Base-by-base conservation (phyloP, 2,329 filamentous ascomycete genomes). In the Pseudogymnoascus sp. region DNA sequence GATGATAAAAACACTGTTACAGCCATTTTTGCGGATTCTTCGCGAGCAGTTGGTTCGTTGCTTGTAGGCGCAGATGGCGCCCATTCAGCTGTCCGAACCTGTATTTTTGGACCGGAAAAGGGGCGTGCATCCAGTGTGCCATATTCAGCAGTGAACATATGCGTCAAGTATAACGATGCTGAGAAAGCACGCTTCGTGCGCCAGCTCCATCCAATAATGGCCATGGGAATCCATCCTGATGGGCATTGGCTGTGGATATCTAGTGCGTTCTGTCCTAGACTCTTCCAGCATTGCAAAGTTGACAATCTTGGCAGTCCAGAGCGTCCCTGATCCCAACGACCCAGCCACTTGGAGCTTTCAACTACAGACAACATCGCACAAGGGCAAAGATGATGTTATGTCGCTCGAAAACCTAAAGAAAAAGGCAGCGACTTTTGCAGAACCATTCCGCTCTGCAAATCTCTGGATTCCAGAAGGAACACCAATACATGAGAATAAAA, bases 51-150 rank as follows among this genome's bases (percentile, higher is more conserved):
- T 3, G 74, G 73, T 9, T 64, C 67, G 11, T 62, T 75, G 16
- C 56, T 75, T 21, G 63, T 75, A 36, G 73, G 73, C 9, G 72
- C 73, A 6, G 73, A 75, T 43, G 73, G 74, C 3, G 67, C 68
- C 38, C 68, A 71, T 59, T 75, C 73, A 38, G 42, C 36, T 1
- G 69, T 72, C n/a, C 67, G 73, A 34, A 56, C 14, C n/a, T 18
- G 46, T 18, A 56, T 56, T 34, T 56, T 56, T 56, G 46, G 46
- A 12, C 7, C 25, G 5, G 46, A 56, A 34, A 56, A 34, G 11
- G 46, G 25, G 25, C 46, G 46, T 18, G 46, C 25, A 34, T 56
- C 46, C 46, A 56, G n/a, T n/a, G n/a, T 56, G 25, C 46, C 46
- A 34, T 56, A 56, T 34, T 56, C 46, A 18, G 46, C 28, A 8